Percentiles rank a stretch among this genome's conserved stretches.
phyloP scores from a whole-genome alignment of 108 stramenopile genomes.

The Phaeodactylum tricornutum region DNA sequence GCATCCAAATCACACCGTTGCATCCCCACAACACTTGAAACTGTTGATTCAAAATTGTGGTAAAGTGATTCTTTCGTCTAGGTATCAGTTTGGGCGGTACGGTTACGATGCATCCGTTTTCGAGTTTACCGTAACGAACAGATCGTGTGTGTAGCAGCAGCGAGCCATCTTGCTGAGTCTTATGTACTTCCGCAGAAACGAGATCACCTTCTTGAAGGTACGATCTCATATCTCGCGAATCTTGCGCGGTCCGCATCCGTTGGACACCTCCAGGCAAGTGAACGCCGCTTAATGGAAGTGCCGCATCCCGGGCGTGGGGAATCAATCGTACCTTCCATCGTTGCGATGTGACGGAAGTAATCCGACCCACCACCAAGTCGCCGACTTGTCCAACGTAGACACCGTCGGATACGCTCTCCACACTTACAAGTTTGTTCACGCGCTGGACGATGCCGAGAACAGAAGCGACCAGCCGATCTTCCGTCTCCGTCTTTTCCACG shows the following conservation, averaged over 20 bases:
- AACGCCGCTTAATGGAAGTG: slow-evolving; percentile 82
- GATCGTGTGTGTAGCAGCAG: slow-evolving; percentile 87
- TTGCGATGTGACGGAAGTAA: slow-evolving; percentile 70
- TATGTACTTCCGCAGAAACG: slow-evolving; percentile 84
- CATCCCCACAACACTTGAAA: slow-evolving; percentile 58
- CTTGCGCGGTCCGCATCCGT: slow-evolving; percentile 91
- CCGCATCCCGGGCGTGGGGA: slow-evolving; percentile 40
- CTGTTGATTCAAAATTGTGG: slow-evolving; percentile 28
- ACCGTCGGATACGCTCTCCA: slow-evolving; percentile 60
- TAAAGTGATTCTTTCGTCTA: slow-evolving; percentile 67
- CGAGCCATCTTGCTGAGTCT: slow-evolving; percentile 75
- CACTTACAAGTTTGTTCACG: slow-evolving; percentile 94
- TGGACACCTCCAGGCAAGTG: slow-evolving; percentile 91
- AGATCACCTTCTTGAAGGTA: slow-evolving; percentile 89
- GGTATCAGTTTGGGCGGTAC: slow-evolving; percentile 78
- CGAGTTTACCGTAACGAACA: slow-evolving; percentile 87
- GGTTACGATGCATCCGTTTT: slow-evolving; percentile 77
- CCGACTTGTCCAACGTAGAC: slow-evolving; percentile 86
- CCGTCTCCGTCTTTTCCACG: slow-evolving; percentile 48
- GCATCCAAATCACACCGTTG: slow-evolving; percentile 86
- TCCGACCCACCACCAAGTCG: slow-evolving; percentile 94
- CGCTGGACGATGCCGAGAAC: slow-evolving; percentile 87
- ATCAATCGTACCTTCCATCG: slow-evolving; percentile 80
- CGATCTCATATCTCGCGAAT: slow-evolving; percentile 89
- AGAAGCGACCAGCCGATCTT: slow-evolving; percentile 77